Conservation (phyloP, 495 filamentous ascomycete genomes). For the Saxophila tyrrhenica region DNA sequence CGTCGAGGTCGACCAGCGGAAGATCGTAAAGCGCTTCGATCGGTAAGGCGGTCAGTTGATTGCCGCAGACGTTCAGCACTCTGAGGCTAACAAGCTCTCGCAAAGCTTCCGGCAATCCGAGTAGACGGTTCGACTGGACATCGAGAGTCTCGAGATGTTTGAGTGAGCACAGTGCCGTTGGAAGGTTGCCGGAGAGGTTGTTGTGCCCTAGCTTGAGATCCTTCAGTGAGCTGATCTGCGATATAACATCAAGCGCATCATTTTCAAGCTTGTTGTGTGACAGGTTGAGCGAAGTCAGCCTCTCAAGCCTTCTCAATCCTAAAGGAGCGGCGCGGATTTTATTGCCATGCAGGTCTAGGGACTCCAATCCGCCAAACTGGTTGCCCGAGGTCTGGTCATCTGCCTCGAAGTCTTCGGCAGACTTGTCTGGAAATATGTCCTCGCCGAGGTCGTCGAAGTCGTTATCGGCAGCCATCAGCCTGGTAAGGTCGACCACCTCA, state of each 20-base stretch:
- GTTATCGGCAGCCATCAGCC: slow-evolving; percentile 85
- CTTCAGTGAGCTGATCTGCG: slow-evolving; percentile 54
- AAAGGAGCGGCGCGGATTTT: slow-evolving; percentile 56
- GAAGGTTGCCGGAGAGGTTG: slow-evolving; percentile 52
- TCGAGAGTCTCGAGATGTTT: slow-evolving; percentile 66
- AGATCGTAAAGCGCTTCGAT: slow-evolving; percentile 53
- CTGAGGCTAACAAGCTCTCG: slow-evolving; percentile 53
- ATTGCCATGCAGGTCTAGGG: slow-evolving; percentile 80
- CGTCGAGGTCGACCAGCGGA: slow-evolving; percentile 60
- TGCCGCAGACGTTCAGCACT: slow-evolving; percentile 65
- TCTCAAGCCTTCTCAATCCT: slow-evolving; percentile 59
- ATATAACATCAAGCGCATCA: slow-evolving; percentile 57
- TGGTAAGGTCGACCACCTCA: slow-evolving; percentile 83
- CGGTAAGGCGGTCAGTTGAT: slow-evolving; percentile 57
- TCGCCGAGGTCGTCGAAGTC: slow-evolving; percentile 66
- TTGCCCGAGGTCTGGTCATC: slow-evolving; percentile 55
- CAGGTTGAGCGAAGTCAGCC: slow-evolving; percentile 71
- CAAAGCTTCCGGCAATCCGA: slow-evolving; percentile 59
- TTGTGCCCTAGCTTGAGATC: slow-evolving; percentile 81
- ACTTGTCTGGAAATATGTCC: slow-evolving; percentile 62
- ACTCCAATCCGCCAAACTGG: slow-evolving; percentile 75
- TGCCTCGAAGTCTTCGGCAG: slow-evolving; percentile 37
- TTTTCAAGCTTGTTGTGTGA: slow-evolving; percentile 71
- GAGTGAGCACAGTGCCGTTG: slow-evolving; percentile 44
- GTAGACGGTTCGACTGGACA: slow-evolving; percentile 67